A percentile compares a stretch with the other conserved stretches of the same genome.
Conservation (phyloP, 1,139 yeast genomes). For the Blastobotrys persicus region DNA sequence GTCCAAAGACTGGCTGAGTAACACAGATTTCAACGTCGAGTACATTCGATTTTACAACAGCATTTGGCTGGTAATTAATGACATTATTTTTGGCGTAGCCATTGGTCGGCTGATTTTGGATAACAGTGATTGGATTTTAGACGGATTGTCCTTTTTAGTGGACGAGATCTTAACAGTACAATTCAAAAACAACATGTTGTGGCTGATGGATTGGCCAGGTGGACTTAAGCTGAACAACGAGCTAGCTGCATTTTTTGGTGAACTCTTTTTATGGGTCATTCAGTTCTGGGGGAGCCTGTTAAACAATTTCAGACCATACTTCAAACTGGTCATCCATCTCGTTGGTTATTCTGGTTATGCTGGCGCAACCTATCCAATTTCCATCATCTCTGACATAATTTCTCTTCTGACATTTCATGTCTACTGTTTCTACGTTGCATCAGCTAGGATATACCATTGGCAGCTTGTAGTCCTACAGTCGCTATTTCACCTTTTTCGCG, state of each 20-base stretch:
- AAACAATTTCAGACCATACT: constrained; percentile 34
- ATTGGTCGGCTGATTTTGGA: constrained; percentile 51
- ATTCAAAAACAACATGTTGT: constrained; percentile 52
- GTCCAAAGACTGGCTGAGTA: constrained; percentile 37
- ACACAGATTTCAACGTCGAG: constrained; percentile 48
- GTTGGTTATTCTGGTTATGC: constrained; percentile 49
- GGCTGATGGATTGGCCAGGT: constrained; percentile 90
- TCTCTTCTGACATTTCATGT: constrained; percentile 68
- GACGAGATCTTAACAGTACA: constrained; percentile 42
- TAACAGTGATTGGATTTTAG: constrained; percentile 42
- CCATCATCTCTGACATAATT: constrained; percentile 62
- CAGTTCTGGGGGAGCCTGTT: constrained; percentile 54
- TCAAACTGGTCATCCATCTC: constrained; percentile 34
- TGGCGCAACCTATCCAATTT: constrained; percentile 65
- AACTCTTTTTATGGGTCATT: constrained; percentile 80
- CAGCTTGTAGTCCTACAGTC: constrained; percentile 69
- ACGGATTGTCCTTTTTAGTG: constrained; percentile 33
- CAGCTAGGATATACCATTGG: constrained; percentile 75
- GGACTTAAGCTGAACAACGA: constrained; percentile 91
- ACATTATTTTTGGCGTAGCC: constrained; percentile 69
- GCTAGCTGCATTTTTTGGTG: constrained; percentile 82
- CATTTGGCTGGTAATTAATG: constrained; percentile 83
- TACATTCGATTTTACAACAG: constrained; percentile 88
- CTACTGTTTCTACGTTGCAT: constrained; percentile 70
- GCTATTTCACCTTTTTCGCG: constrained; percentile 80